These are phyloP conservation scores for Gentiana straminea DNA, from an alignment of 257 asterid species.

Conservation along the genomic window DNA sequence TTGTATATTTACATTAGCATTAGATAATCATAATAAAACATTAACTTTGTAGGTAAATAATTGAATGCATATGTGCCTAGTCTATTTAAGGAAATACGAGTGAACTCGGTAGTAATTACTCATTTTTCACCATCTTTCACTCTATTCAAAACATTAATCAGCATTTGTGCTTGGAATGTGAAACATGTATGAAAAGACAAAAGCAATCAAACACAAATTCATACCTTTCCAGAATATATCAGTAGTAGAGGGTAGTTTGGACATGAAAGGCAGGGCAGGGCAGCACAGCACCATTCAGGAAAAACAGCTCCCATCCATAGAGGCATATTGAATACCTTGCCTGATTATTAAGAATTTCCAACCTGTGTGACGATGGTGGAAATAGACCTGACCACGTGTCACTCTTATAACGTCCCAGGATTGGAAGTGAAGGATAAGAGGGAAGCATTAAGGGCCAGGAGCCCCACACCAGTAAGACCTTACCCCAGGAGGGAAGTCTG, in stretches of 20 bases:
- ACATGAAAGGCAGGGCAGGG: slow-evolving; percentile 43
- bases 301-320: slow-evolving; percentile 62
- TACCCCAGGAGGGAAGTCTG: too few relatives aligned
- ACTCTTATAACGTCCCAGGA: too few relatives aligned
- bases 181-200: background rate
- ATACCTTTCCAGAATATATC: slow-evolving; percentile 74
- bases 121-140: slow-evolving; percentile 56
- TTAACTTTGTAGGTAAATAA: too few relatives aligned
- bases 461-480: too few relatives aligned
- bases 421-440: too few relatives aligned
- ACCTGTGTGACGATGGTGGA: too few relatives aligned
- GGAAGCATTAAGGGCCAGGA: too few relatives aligned
- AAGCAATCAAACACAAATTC: slow-evolving; percentile 18
- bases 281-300: slow-evolving; percentile 73
- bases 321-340: slow-evolving; percentile 75
- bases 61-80: too few relatives aligned
- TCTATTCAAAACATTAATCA: slow-evolving; percentile 21
- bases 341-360: slow-evolving; percentile 57
- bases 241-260: slow-evolving; percentile 60
- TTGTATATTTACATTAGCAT: too few relatives aligned
- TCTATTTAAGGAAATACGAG: too few relatives aligned
- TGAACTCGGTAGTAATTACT: slow-evolving; percentile 6
- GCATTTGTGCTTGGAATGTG: slow-evolving; percentile 1
- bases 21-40: too few relatives aligned
- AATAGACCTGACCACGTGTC: too few relatives aligned